phyloP scores from a whole-genome alignment of 23 red algal genomes.

The Chondrus crispus region DNA sequence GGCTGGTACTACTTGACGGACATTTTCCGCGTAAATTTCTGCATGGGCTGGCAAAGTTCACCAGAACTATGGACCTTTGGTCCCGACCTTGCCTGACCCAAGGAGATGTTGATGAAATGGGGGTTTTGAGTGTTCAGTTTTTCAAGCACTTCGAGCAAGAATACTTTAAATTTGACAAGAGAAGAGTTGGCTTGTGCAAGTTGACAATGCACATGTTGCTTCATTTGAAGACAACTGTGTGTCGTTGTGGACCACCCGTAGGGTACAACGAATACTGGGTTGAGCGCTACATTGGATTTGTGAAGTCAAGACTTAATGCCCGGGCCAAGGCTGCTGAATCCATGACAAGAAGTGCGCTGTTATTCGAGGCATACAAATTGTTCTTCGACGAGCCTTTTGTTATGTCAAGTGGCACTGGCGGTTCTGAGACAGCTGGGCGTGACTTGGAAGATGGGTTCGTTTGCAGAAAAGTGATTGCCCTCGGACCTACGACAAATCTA shows the following conservation, averaged over 20 bases:
- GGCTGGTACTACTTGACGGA: background rate
- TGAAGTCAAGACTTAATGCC: background rate
- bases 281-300: background rate
- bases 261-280: background rate
- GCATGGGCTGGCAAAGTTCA: background rate
- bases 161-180: background rate
- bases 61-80: background rate
- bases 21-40: background rate
- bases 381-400: background rate
- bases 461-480: background rate
- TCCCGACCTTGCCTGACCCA: background rate
- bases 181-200: background rate
- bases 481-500: background rate
- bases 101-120: background rate
- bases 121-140: background rate
- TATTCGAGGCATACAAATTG: background rate
- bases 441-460: background rate
- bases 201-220: background rate
- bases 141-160: background rate
- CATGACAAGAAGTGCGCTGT: background rate
- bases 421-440: too few species aligned
- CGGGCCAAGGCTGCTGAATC: background rate
- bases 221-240: background rate
- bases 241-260: background rate
- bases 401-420: background rate